phyloP scores from a whole-genome alignment of 805 yeast species.

The Pichia exigua region DNA sequence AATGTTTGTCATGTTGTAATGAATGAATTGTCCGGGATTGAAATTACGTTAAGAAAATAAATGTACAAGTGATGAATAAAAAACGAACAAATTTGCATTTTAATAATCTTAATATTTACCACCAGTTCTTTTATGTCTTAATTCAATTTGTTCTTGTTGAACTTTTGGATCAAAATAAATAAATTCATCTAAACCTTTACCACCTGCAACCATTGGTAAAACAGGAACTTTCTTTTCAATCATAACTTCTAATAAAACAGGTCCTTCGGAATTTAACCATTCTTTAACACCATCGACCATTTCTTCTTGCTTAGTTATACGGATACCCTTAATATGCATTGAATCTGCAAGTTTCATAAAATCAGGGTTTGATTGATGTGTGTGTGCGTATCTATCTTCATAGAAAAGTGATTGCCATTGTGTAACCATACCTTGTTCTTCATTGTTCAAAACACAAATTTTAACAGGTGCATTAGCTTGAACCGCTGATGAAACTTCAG shows the following conservation, averaged over 20 bases:
- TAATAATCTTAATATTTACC: conserved; percentile 49
- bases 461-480: conserved; percentile 91
- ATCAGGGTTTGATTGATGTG: conserved; percentile 93
- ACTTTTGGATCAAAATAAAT: conserved; percentile 77
- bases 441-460: conserved; percentile 84
- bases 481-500: conserved; percentile 88
- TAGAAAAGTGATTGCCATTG: conserved; percentile 98
- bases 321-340: conserved; percentile 83
- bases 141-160: conserved; percentile 60
- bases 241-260: conserved; percentile 82
- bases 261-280: conserved; percentile 70
- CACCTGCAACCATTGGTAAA: conserved; percentile 96
- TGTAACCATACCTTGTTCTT: conserved; percentile 99
- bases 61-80: background rate
- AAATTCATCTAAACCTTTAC: conserved; percentile 90
- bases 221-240: conserved; percentile 94
- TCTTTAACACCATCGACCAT: conserved; percentile 49
- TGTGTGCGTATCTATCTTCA: conserved; percentile 95
- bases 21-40: background rate
- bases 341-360: conserved; percentile 90
- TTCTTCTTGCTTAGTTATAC: conserved; percentile 63
- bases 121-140: conserved; percentile 65
- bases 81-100: background rate
- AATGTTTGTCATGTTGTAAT: background rate
- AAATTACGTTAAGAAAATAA: background rate